These are phyloP conservation scores for Marasmius sp. DNA, from an alignment of 1,284 basidiomycete genomes.

Conservation along the genomic window DNA sequence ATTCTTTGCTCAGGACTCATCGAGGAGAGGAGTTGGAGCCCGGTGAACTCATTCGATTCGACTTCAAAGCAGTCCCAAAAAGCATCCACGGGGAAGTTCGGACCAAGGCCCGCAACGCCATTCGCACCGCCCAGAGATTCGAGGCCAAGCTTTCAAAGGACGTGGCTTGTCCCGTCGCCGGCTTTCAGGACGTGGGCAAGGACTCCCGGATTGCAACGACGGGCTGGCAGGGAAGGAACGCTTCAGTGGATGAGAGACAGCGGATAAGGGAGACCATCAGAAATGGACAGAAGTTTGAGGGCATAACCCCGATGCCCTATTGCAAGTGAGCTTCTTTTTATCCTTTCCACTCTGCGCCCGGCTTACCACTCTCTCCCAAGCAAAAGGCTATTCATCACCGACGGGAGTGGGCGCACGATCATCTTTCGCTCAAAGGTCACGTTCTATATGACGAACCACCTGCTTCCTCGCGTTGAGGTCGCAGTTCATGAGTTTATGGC, in stretches of 20 bases:
- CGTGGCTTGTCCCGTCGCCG: no score
- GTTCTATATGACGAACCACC: neutral
- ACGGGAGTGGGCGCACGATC: neutral
- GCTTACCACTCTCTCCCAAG: neutral
- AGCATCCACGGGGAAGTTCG: no score
- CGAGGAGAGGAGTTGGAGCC: no score
- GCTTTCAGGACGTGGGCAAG: conserved; percentile 1
- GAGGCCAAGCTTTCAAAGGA: neutral
- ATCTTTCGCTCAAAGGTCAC: neutral
- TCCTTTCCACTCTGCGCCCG: no score
- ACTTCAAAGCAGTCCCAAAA: neutral
- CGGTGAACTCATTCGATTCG: no score
- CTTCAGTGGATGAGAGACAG: neutral
- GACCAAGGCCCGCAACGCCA: no score
- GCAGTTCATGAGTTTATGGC: neutral
- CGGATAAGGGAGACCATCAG: neutral
- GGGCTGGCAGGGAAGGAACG: neutral
- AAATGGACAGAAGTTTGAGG: neutral
- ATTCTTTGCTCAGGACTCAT: no score
- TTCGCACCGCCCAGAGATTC: neutral
- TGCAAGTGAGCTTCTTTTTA: neutral
- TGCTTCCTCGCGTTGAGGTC: neutral
- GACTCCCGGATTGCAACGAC: neutral
- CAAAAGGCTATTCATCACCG: neutral
- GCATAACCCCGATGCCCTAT: neutral